A percentile compares a stretch with the other conserved stretches of the same genome.
Evolutionary conservation across 805 yeast species (phyloP).

Genomic region (Candida wancherniae): DNA sequence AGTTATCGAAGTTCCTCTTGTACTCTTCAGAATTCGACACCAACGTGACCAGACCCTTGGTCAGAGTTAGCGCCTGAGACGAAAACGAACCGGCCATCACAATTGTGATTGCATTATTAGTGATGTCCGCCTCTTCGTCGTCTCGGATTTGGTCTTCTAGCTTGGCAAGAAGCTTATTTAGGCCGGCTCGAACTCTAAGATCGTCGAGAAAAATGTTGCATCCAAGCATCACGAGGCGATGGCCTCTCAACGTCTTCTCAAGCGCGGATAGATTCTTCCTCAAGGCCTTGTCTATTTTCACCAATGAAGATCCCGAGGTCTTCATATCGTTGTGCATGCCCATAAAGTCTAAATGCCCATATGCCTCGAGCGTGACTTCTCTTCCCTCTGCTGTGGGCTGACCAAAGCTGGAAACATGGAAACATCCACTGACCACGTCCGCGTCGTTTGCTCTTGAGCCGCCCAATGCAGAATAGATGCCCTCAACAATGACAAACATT

Average conservation of each 20-base stretch:
- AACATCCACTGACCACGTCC: slow-evolving; percentile 40
- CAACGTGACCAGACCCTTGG: slow-evolving; percentile 45
- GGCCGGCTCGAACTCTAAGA: slow-evolving; percentile 51
- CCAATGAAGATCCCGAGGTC: slow-evolving; percentile 15
- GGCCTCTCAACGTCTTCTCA: slow-evolving; percentile 54
- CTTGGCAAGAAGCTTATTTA: slow-evolving; percentile 55
- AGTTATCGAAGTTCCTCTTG: slow-evolving; percentile 64
- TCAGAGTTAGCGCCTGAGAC: slow-evolving; percentile 57
- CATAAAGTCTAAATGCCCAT: slow-evolving; percentile 73
- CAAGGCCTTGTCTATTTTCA: slow-evolving; percentile 59
- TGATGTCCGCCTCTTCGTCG: slow-evolving; percentile 37
- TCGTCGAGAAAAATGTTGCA: slow-evolving; percentile 68
- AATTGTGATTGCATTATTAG: slow-evolving; percentile 51
- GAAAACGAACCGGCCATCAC: slow-evolving; percentile 79
- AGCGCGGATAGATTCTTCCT: slow-evolving; percentile 48
- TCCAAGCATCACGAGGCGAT: slow-evolving; percentile 68
- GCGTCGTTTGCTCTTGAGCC: slow-evolving; percentile 32
- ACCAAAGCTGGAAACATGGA: slow-evolving; percentile 69
- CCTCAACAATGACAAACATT: slow-evolving; percentile 75
- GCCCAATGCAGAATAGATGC: slow-evolving; percentile 69
- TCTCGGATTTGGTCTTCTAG: slow-evolving; percentile 38
- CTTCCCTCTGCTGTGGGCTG: slow-evolving; percentile 89
- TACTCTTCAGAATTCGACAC: slow-evolving; percentile 52
- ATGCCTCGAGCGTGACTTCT: slow-evolving; percentile 57
- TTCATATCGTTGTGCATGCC: slow-evolving; percentile 33